These are phyloP conservation scores for Aspergillus sp. DNA, from an alignment of 2,329 filamentous ascomycete genomes.

Conservation along the genomic window DNA sequence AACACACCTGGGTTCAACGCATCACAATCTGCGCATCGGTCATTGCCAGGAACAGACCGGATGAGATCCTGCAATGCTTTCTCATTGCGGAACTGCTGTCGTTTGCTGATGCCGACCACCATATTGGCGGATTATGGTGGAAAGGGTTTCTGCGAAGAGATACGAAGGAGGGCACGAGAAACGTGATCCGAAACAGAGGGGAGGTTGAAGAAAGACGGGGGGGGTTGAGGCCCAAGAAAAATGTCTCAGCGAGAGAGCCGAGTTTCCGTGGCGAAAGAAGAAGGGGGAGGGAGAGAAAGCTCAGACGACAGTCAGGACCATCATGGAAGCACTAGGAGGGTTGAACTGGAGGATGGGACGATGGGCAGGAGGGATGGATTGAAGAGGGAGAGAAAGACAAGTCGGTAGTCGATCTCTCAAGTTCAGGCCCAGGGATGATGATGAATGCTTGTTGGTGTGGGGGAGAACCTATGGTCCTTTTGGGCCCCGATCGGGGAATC, in stretches of 20 bases:
- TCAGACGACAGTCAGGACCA: neutral
- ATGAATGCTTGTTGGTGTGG: neutral
- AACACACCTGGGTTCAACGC: slow-evolving; percentile 81
- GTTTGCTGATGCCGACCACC: slow-evolving; percentile 79
- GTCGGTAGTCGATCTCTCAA: neutral
- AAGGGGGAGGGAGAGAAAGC: neutral
- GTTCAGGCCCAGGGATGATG: too few relatives aligned
- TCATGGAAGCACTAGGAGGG: neutral
- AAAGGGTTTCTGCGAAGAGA: too few relatives aligned
- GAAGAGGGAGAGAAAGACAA: neutral
- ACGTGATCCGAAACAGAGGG: neutral
- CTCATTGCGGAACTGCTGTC: slow-evolving; percentile 97
- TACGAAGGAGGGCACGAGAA: neutral
- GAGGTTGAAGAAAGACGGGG: neutral
- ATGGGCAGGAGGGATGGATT: neutral
- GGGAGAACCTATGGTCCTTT: too few relatives aligned
- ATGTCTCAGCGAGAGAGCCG: slow-evolving; percentile 3
- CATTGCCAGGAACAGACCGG: slow-evolving; percentile 79
- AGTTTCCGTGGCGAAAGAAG: slow-evolving; percentile 4
- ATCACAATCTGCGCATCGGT: slow-evolving; percentile 87
- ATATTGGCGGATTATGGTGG: slow-evolving; percentile 40
- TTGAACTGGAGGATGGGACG: neutral
- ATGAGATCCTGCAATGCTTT: slow-evolving; percentile 85
- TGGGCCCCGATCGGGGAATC: too few relatives aligned
- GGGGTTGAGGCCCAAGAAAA: neutral